Conservation (phyloP, 2,329 filamentous ascomycete genomes). For the Calonectria ilicicola region DNA sequence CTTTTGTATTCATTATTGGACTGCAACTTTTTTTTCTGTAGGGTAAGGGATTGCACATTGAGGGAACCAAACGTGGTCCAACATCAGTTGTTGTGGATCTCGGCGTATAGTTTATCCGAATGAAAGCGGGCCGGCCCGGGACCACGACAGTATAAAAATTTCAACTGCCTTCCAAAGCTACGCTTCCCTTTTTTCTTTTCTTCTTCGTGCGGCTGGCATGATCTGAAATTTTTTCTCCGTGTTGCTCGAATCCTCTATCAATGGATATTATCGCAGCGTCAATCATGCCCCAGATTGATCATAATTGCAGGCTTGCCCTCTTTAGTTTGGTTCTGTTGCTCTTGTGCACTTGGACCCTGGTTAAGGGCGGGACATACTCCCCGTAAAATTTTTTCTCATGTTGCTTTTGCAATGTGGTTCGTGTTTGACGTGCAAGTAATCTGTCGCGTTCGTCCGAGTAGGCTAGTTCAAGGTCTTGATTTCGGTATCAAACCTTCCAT, state of each 20-base stretch:
- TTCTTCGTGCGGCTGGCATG: conserved; percentile 85
- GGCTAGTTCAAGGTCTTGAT: neutral
- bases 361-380: conserved; percentile 58
- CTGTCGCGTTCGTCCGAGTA: neutral
- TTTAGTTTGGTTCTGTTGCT: conserved; percentile 56
- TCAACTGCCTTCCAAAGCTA: conserved; percentile 33
- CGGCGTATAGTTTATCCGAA: conserved; percentile 26
- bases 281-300: conserved; percentile 81
- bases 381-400: neutral
- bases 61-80: neutral
- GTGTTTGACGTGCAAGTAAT: neutral
- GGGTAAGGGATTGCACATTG: too few relatives aligned
- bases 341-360: conserved; percentile 46
- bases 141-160: conserved; percentile 45
- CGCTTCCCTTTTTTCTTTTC: conserved; percentile 62
- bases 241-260: conserved; percentile 77
- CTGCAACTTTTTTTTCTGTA: too few relatives aligned
- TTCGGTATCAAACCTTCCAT: conserved; percentile 18
- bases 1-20: too few relatives aligned
- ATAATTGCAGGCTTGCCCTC: conserved; percentile 80
- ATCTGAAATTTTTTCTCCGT: conserved; percentile 76
- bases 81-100: neutral
- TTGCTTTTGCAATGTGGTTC: conserved; percentile 10
- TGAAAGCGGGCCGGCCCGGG: neutral
- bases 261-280: conserved; percentile 75